These are phyloP conservation scores for Vigna trinervia DNA, from an alignment of 306 rosid species.

Conservation along the genomic window DNA sequence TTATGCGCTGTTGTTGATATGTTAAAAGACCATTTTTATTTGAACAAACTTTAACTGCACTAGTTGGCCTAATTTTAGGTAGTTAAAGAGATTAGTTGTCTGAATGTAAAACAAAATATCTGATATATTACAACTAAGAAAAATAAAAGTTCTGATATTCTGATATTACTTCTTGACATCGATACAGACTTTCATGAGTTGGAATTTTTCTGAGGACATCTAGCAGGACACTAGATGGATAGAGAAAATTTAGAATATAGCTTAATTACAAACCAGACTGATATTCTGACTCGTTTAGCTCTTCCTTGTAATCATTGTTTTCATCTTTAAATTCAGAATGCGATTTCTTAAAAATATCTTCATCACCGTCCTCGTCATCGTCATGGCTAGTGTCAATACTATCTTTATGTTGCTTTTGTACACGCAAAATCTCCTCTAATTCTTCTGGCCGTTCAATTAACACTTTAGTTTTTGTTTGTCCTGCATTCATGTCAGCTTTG, in stretches of 20 bases:
- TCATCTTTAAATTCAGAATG: conserved; percentile 48
- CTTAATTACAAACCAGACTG: conserved; percentile 40
- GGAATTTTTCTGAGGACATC: too few species aligned
- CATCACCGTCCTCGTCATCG: conserved; percentile 17
- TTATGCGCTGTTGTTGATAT: too few species aligned
- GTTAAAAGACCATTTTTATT: too few species aligned
- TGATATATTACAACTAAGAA: too few species aligned
- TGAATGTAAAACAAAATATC: background rate
- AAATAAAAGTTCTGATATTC: too few species aligned
- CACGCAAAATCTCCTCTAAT: conserved; percentile 33
- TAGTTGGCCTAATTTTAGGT: too few species aligned
- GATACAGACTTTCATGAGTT: too few species aligned
- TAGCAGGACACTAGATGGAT: too few species aligned
- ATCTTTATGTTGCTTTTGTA: conserved; percentile 44
- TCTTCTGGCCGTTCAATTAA: conserved; percentile 33
- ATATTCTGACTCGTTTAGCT: conserved; percentile 59
- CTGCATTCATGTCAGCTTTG: conserved; percentile 35
- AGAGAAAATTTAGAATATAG: background rate
- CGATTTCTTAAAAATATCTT: conserved; percentile 40
- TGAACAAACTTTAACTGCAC: too few species aligned
- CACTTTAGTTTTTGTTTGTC: conserved; percentile 25
- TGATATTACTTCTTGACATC: too few species aligned
- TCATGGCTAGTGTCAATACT: background rate
- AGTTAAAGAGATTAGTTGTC: too few species aligned
- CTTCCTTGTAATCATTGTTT: conserved; percentile 58